Base-by-base conservation (phyloP, 495 filamentous ascomycete species). In the Lophium mytilinum region DNA sequence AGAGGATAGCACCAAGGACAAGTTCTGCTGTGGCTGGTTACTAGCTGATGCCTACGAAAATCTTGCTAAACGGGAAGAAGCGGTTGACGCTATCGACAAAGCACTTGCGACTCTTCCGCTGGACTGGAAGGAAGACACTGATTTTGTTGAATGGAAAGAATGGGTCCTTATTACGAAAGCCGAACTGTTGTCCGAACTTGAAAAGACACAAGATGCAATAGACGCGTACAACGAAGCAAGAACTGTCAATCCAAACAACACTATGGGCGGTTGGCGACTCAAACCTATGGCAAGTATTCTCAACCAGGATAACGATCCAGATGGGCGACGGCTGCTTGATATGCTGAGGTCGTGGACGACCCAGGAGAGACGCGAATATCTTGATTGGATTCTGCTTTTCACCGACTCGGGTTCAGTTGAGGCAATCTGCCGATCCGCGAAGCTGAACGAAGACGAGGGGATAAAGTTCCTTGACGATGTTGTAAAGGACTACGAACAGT, bases 181-280 rank as follows among this genome's bases (percentile, higher is more conserved):
- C 11, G 53, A 21, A 6, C 40, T 40, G 9, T 37, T 56, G 5
- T 36, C 56, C 36, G 24, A 30, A 8, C 34, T 37, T 19, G 41
- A 48, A 12, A 24, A 34, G 7, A 48, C 35, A 3, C 40, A 58
- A 35, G 34, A 55, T 5, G 59, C 59, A 5, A 45, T 58, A 11
- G 47, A 30, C 30, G 47, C 42, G 43, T 58, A 49, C 47, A 49
- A 41, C 10, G 51, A 62, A 18, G 59, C 54, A 40, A 14, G 50
- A 36, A 42, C 39, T 14, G 9, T 53, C 9, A 14, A 17, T 18
- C 15, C 5, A 18, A 37, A 53, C 6, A 12, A 41, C 6, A 24
- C 37, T 9, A 18, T 53, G 1, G n/a, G 14, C 14, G 50, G 50
- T n/a, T 53, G 37, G 35, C n/a, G 15, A n/a, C 37, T 53, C 14